Evolutionary conservation across 1,284 basidiomycete genomes (phyloP).

Genomic region (Porogramme epimiltina): DNA sequence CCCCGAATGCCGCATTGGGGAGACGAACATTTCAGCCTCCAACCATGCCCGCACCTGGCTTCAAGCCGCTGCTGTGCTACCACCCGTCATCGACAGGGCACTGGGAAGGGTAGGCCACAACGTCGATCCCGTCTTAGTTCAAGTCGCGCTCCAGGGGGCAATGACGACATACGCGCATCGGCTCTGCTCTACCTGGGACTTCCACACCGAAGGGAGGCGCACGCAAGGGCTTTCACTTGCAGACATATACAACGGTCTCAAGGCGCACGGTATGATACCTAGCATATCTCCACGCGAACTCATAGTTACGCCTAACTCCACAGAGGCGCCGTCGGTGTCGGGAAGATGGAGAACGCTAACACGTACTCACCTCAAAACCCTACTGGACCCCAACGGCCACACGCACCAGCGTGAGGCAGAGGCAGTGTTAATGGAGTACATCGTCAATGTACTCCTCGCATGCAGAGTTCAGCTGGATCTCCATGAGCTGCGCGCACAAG

Average conservation of each 20-base stretch:
- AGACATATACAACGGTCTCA: slow-evolving; percentile 48
- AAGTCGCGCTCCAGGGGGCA: slow-evolving; percentile 51
- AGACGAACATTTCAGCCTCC: no score
- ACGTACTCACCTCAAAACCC: slow-evolving; percentile 43
- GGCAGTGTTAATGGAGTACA: slow-evolving; percentile 31
- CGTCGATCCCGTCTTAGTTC: slow-evolving; percentile 49
- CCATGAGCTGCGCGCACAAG: slow-evolving; percentile 25
- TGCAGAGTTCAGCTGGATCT: slow-evolving; percentile 46
- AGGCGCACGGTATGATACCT: slow-evolving; percentile 41
- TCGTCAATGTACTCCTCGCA: slow-evolving; percentile 46
- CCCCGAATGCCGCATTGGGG: not conserved
- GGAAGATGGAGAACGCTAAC: slow-evolving; percentile 57
- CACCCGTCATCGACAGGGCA: no score
- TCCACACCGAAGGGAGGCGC: slow-evolving; percentile 43
- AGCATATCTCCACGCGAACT: no score
- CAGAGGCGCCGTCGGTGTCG: slow-evolving; percentile 52
- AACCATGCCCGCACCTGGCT: no score
- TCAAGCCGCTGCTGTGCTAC: no score
- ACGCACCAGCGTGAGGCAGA: slow-evolving; percentile 33
- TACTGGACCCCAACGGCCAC: slow-evolving; percentile 32
- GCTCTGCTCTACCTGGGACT: slow-evolving; percentile 53
- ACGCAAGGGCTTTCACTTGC: no score
- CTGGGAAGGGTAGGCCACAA: slow-evolving; percentile 36
- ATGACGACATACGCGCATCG: slow-evolving; percentile 45
- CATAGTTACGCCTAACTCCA: not conserved